Conservation (phyloP, 495 filamentous ascomycete species). For the Penicillium manginii region DNA sequence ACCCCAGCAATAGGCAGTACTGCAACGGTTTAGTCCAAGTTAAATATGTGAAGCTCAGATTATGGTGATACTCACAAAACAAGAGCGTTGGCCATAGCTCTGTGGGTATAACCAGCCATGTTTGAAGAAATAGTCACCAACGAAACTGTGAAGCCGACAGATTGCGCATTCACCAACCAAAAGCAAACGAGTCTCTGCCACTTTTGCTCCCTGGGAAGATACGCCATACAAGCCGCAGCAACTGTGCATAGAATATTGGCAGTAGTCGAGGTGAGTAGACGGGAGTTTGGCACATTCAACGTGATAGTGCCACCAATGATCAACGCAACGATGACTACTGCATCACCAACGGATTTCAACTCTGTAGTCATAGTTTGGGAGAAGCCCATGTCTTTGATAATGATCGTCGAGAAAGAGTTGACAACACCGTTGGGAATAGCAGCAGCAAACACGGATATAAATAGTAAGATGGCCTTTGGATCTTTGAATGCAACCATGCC, state of each 20-base stretch:
- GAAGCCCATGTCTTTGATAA: constrained; percentile 23
- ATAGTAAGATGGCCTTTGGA: constrained; percentile 12
- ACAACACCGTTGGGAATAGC: constrained; percentile 21
- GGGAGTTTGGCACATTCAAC: constrained; percentile 8
- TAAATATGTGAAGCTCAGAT: background rate
- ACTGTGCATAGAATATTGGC: constrained; percentile 14
- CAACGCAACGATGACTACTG: constrained; percentile 9
- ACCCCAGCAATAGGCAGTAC: constrained; percentile 16
- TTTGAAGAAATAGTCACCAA: constrained; percentile 19
- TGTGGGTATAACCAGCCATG: constrained; percentile 23
- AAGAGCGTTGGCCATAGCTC: constrained; percentile 20
- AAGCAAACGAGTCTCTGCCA: constrained; percentile 13
- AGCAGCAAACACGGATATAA: constrained; percentile 17
- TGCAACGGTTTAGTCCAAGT: background rate
- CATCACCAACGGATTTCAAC: constrained; percentile 10
- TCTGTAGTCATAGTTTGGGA: constrained; percentile 12
- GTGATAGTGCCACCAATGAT: constrained; percentile 14
- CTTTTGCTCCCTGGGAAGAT: constrained; percentile 7
- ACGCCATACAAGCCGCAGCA: constrained; percentile 13
- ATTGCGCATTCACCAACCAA: constrained; percentile 13
- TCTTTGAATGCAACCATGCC: constrained; percentile 8
- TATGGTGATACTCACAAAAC: constrained; percentile 13
- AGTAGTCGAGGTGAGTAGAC: constrained; percentile 11
- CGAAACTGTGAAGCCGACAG: constrained; percentile 13
- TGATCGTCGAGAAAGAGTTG: constrained; percentile 22